Base-by-base conservation (phyloP, 2,329 filamentous ascomycete genomes). In the Exophiala sideris region DNA sequence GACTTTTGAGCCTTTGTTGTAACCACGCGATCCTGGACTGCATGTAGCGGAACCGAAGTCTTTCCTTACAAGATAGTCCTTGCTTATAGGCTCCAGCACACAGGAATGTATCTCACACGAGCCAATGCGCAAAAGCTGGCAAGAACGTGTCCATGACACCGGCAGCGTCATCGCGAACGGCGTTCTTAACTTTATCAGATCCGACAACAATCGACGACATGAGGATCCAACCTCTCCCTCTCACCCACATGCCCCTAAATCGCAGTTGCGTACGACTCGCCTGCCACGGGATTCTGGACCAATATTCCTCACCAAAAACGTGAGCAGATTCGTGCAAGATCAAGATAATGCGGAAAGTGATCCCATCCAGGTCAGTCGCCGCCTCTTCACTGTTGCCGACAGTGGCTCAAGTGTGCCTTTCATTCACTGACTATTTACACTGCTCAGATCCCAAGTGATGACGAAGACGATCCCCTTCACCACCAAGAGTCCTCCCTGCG, bases 381-480 rank as follows among this genome's bases (percentile, higher is more conserved):
- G 12, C 14, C 20, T 46, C n/a, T 14, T 45, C 2, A 40, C 36
- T 50, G 20, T 40, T 41, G 24, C 33, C 39, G 32, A 12, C 20
- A n/a, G 2, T 35, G 42, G n/a, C 18, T 11, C 7, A 12, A 9
- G 11, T 20, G 9, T 21, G 16, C 16, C n/a, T 9, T 14, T 20
- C 39, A 41, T 41, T 41, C 14, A 42, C 33, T 32, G 32, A 33
- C 24, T 36, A 3, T 21, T 35, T 29, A 16, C 3, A 10, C 38
- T 34, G 18, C 21, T 18, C 48, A 60, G 57, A 50, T 60, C n/a
- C 48, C 49, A 12, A 52, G 54, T 51, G 57, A 60, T 49, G 57
- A 60, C 38, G 54, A 54, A 16, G 44, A 33, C 34, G 38, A 14
- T 29, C 24, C 11, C 12, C 24, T 33, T 1, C 33, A 12, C 4